Evolutionary conservation across 495 filamentous ascomycete genomes (phyloP).

Genomic region (Lasiosphaeris hirsuta): DNA sequence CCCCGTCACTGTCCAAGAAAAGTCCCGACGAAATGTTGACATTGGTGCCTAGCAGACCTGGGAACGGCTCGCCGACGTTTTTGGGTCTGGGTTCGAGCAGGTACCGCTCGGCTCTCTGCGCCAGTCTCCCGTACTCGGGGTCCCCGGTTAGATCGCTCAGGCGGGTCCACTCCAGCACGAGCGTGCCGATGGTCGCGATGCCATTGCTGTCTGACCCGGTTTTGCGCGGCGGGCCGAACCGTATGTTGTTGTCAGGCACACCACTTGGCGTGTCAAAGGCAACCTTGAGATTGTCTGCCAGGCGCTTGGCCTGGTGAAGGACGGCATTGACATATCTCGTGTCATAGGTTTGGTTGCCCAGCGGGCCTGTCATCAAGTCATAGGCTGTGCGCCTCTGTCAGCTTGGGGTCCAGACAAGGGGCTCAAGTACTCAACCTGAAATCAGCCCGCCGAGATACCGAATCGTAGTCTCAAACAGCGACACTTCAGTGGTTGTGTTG

Average conservation of each 20-base stretch:
- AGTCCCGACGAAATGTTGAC: slow-evolving; percentile 62
- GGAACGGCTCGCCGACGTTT: slow-evolving; percentile 63
- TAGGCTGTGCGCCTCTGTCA: slow-evolving; percentile 49
- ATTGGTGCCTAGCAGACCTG: slow-evolving; percentile 69
- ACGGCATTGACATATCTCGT: slow-evolving; percentile 50
- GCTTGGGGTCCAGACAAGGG: too few species aligned
- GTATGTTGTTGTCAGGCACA: slow-evolving; percentile 70
- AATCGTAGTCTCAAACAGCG: slow-evolving; percentile 88
- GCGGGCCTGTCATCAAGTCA: slow-evolving; percentile 72
- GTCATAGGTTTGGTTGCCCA: slow-evolving; percentile 45
- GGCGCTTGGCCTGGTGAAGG: slow-evolving; percentile 61
- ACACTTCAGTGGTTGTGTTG: slow-evolving; percentile 55
- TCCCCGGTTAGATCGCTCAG: slow-evolving; percentile 75
- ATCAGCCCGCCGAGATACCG: slow-evolving; percentile 79
- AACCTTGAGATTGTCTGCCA: slow-evolving; percentile 71
- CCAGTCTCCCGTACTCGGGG: slow-evolving; percentile 59
- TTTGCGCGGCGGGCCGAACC: slow-evolving; percentile 51
- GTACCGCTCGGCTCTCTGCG: slow-evolving; percentile 68
- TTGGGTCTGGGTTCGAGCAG: slow-evolving; percentile 62
- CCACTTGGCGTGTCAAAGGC: slow-evolving; percentile 76
- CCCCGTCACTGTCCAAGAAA: slow-evolving; percentile 64
- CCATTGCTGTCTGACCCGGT: slow-evolving; percentile 57
- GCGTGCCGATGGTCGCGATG: slow-evolving; percentile 66
- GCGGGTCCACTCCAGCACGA: slow-evolving; percentile 83
- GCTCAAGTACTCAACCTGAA: slow-evolving; percentile 42